Percentiles rank a stretch among this genome's conserved stretches.
phyloP scores from a whole-genome alignment of 257 asterid species.

The Solanum tarapatanum region DNA sequence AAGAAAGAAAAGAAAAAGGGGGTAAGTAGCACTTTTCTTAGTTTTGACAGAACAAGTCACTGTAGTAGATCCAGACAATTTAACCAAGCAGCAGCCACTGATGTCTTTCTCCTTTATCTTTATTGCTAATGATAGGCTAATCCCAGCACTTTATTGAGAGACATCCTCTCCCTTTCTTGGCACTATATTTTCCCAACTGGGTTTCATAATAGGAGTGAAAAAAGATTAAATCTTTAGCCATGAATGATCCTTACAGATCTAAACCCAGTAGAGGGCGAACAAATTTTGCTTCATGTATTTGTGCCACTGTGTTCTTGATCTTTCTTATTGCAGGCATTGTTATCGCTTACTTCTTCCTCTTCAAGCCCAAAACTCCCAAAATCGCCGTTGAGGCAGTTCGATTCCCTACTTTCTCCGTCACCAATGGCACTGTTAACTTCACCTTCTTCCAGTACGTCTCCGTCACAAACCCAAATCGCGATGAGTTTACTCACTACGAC shows the following conservation, averaged over 20 bases:
- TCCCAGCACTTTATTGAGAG: neutral
- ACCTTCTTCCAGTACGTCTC: constrained; percentile 82
- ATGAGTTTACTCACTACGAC: constrained; percentile 87
- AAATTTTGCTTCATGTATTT: constrained; percentile 69
- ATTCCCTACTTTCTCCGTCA: constrained; percentile 70
- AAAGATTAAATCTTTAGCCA: neutral
- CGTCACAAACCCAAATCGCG: constrained; percentile 83
- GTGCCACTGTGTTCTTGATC: constrained; percentile 66
- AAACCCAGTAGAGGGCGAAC: constrained; percentile 36
- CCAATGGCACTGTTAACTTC: constrained; percentile 74
- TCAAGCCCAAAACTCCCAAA: constrained; percentile 71
- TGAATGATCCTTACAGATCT: constrained; percentile 60
- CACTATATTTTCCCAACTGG: neutral
- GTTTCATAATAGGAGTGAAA: neutral
- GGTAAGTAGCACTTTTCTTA: neutral
- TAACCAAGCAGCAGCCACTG: neutral
- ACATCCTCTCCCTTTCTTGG: neutral
- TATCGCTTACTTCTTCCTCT: constrained; percentile 58
- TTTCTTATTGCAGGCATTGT: constrained; percentile 45
- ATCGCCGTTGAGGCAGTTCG: constrained; percentile 81
- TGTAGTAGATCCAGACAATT: neutral
- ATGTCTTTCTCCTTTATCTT: neutral
- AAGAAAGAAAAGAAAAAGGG: neutral
- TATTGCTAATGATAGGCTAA: neutral
- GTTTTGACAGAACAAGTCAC: neutral